phyloP scores from a whole-genome alignment of 768 basidiomycete species.

The Myochromella boudieri region DNA sequence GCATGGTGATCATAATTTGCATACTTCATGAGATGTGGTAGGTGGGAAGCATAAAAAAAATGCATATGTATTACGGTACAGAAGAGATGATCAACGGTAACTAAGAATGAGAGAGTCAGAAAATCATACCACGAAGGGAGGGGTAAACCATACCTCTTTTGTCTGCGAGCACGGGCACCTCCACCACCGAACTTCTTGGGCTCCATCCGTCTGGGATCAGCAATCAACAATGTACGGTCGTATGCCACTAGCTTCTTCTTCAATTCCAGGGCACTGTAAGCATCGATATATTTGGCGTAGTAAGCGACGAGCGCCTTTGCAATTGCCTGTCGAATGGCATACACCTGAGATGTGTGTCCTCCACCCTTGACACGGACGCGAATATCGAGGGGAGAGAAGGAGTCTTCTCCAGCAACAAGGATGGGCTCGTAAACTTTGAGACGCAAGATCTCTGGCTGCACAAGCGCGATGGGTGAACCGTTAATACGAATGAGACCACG shows the following conservation, averaged over 20 bases:
- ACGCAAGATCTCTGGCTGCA: conserved; percentile 93
- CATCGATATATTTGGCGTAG: conserved; percentile 98
- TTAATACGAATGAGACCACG: conserved; percentile 96
- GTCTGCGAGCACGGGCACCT: conserved; percentile 97
- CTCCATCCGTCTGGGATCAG: conserved; percentile 96
- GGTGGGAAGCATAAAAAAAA: conserved; percentile 44
- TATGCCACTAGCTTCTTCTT: conserved; percentile 98
- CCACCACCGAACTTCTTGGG: conserved; percentile 99
- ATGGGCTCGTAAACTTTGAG: conserved; percentile 98
- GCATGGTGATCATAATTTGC: conserved; percentile 27
- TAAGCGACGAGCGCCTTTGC: conserved; percentile 97
- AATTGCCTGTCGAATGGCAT: conserved; percentile 98
- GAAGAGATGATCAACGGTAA: conserved; percentile 65
- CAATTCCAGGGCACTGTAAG: conserved; percentile 93
- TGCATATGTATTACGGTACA: conserved; percentile 34
- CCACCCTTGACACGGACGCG: conserved; percentile 98
- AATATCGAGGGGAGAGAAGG: conserved; percentile 87
- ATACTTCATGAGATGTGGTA: conserved; percentile 35
- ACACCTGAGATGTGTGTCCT: conserved; percentile 98
- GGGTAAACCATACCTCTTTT: conserved; percentile 74
- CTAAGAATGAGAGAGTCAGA: conserved; percentile 33
- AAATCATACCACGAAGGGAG: neutral
- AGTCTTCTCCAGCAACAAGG: conserved; percentile 89
- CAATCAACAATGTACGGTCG: conserved; percentile 87
- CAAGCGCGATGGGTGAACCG: conserved; percentile 93